phyloP scores from a whole-genome alignment of 129 eudicot genomes.

The Centrapalus pauciflorus region DNA sequence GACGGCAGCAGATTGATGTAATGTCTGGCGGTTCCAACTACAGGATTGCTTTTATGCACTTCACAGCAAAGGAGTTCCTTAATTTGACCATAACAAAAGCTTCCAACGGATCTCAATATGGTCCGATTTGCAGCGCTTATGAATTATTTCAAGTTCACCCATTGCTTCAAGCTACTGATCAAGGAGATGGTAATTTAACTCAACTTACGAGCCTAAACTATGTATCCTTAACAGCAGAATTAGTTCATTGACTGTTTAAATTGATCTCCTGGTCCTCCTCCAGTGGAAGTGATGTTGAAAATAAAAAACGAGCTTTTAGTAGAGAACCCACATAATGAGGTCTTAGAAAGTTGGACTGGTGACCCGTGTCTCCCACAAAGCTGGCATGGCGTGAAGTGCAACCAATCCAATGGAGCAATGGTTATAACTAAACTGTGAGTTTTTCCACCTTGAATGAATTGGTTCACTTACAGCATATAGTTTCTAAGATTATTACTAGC shows the following conservation, averaged over 20 bases:
- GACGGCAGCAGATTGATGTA: conserved; percentile 35
- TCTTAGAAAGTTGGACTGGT: conserved; percentile 58
- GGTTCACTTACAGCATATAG: no score
- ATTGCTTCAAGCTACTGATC: conserved; percentile 39
- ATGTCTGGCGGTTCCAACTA: conserved; percentile 33
- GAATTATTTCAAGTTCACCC: conserved; percentile 53
- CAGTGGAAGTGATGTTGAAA: conserved; percentile 43
- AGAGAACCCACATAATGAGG: conserved; percentile 36
- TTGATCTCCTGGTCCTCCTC: neutral
- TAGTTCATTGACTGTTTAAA: neutral
- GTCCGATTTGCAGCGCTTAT: conserved; percentile 63
- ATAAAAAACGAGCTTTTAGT: conserved; percentile 50
- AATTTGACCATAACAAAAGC: conserved; percentile 49
- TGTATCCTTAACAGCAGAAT: conserved; percentile 5
- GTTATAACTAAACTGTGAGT: conserved; percentile 57
- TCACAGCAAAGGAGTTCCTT: conserved; percentile 38
- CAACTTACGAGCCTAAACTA: neutral
- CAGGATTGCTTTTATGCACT: conserved; percentile 23
- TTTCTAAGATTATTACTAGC: neutral
- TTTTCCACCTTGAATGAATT: neutral
- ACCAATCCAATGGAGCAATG: conserved; percentile 27
- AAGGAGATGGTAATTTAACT: conserved; percentile 42
- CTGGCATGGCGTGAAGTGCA: conserved; percentile 62
- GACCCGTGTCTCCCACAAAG: conserved; percentile 77
- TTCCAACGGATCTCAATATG: conserved; percentile 46